Percentiles rank a stretch among this genome's conserved stretches.
These are phyloP conservation scores for Solanum sitiens DNA, from an alignment of 257 asterid species.

Conservation along the genomic window DNA sequence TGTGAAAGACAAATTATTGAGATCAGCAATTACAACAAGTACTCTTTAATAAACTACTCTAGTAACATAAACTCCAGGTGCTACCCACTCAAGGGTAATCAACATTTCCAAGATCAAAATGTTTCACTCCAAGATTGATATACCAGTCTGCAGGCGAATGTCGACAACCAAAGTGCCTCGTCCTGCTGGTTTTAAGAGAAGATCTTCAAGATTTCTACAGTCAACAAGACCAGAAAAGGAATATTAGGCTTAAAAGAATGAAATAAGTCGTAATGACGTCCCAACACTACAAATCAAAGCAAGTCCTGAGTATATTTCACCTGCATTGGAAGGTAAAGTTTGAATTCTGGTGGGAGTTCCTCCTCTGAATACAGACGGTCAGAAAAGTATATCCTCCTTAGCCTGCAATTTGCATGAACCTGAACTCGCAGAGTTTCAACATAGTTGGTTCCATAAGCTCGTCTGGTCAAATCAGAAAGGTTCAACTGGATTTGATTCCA, in stretches of 20 bases:
- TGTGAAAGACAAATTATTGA: background rate
- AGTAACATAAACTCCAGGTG: background rate
- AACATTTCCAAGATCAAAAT: background rate
- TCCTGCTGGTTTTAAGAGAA: background rate
- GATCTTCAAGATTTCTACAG: conserved; percentile 1
- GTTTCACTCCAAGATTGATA: background rate
- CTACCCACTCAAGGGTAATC: background rate
- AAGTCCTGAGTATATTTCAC: conserved; percentile 9
- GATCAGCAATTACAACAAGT: background rate
- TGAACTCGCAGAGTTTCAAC: conserved; percentile 87
- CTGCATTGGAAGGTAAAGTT: conserved; percentile 95
- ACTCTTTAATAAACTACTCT: background rate
- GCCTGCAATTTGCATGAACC: conserved; percentile 88
- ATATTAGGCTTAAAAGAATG: background rate
- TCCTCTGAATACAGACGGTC: conserved; percentile 95
- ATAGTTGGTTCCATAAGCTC: conserved; percentile 95
- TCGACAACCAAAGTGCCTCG: background rate
- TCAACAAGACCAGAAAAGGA: background rate
- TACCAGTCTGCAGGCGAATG: background rate
- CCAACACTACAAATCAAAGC: background rate
- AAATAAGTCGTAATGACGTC: background rate
- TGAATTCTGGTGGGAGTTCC: conserved; percentile 97
- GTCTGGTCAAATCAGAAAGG: conserved; percentile 74
- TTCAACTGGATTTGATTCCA: conserved; percentile 95
- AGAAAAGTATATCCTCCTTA: conserved; percentile 86